Evolutionary conservation across 169 alveolate genomes (phyloP), one percentile per base, ranked within the genome.

Genomic region (Plasmodium gallinaceum): DNA sequence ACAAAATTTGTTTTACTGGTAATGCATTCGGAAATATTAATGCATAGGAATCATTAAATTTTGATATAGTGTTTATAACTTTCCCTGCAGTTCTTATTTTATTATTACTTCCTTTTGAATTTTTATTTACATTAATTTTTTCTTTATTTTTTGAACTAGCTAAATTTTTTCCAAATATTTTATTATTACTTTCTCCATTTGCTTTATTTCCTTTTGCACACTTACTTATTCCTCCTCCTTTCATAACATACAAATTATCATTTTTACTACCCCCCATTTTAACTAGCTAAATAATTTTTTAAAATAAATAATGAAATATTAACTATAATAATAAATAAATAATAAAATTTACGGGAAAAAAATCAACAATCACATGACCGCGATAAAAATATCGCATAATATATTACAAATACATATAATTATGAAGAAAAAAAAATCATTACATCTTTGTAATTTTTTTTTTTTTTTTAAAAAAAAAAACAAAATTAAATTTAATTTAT

Each of bases 1-100:
- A 93, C 72, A 93, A 93, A 9, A 89, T 93, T 39, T 74, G 92
- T 58, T 93, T 93, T 71, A 92, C 92, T 16, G 96, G 96, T 39
- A 71, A 74, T 7, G 96, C 96, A 12, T 93, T 93, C 22, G 96
- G 96, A 54, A 93, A 93, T 32, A 78, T 65, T 57, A 78, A 24
- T 4, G 90, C 90, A 57, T 78, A 78, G 1, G 90, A 65, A 43
- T 78, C 90, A 16, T 51, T 78, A 39, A 65, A 58, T 7, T 78
- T 78, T 57, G 90, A 65, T 32, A 52, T 10, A 20, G 78, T 64
- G 32, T 46, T 66, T 22, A 78, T 39, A 4, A 57, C 32, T 10
- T 78, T 78, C 0, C 90, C 90, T 20, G 71, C 51, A 51, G 24
- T 78, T 16, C 90, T n/a, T 22, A 42, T 43, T 52, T 78, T 78